Evolutionary conservation across 2,329 filamentous ascomycete species (phyloP), one percentile per base, ranked within the genome.

Genomic region (Coleophoma crateriformis): DNA sequence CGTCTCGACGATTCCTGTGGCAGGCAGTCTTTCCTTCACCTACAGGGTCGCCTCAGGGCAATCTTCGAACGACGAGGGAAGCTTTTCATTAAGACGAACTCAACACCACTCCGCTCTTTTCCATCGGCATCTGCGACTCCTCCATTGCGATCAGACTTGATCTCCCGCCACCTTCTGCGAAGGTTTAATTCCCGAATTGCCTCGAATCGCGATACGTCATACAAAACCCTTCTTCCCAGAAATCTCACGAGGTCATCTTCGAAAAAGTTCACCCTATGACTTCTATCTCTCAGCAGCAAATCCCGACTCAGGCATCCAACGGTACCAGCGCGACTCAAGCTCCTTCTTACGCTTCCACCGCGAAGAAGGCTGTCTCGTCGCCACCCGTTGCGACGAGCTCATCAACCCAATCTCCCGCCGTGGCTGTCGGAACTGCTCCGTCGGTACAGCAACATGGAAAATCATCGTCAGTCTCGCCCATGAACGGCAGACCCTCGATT

Each of bases 401-500:
- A 58, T 72, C 71, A 60, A 73, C 69, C 59, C 75, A 78, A 54
- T 67, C 74, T 49, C 75, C 79, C 58, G 65, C 73, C 57, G 72
- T 78, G 67, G 79, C 78, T 66, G 73, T 78, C 65, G 77, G 75
- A 64, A 75, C 75, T 52, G 73, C 77, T 65, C 68, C 72, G 56
- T 67, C 75, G 58, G 66, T 72, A 64, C 69, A 78, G 67, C 77
- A 81, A 69, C 72, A 79, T 79, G 81, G 77, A 60, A 83, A 84
- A 67, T 71, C 80, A 68, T 77, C 81, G 66, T 81, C 85, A 63
- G 79, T 82, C 63, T 84, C 88, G 76, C 82, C 87, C 68, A 81
- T 95, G 79, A 96, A 95, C 79, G 89, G 89, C 79, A 87, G 87
- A 72, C 75, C 77, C 58, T 76, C 83, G 69, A 85, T 85, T 69